Evolutionary conservation across 345 rosid species (phyloP).

Genomic region (Lagerstroemia speciosa): DNA sequence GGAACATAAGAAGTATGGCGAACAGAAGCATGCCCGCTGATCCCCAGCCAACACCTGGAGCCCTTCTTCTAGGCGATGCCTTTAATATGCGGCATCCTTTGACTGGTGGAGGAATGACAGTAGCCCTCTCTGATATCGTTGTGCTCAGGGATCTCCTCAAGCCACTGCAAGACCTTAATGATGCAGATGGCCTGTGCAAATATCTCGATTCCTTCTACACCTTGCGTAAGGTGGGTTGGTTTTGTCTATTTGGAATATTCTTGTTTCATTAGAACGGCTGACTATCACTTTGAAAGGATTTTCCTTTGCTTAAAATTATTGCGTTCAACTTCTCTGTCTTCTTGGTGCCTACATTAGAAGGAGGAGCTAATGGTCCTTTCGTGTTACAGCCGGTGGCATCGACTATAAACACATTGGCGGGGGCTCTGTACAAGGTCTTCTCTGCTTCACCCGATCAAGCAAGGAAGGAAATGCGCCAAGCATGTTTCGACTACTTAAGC

Average conservation of each 20-base stretch:
- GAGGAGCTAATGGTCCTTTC: neutral
- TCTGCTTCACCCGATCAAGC: slow-evolving; percentile 14
- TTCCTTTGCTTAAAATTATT: neutral
- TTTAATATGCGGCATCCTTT: slow-evolving; percentile 23
- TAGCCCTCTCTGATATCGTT: slow-evolving; percentile 16
- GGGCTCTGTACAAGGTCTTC: slow-evolving; percentile 20
- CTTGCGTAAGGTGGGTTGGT: slow-evolving; percentile 12
- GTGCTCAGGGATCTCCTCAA: slow-evolving; percentile 18
- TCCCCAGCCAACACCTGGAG: slow-evolving; percentile 14
- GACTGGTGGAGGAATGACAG: slow-evolving; percentile 22
- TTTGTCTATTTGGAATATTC: neutral
- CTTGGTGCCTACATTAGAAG: neutral
- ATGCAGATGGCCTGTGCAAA: slow-evolving; percentile 13
- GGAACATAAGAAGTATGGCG: slow-evolving; percentile 16
- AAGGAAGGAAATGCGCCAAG: no score
- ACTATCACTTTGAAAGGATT: no score
- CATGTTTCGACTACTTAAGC: slow-evolving; percentile 18
- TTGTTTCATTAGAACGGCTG: neutral
- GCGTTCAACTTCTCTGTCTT: neutral
- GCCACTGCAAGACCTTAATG: slow-evolving; percentile 10
- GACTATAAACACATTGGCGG: slow-evolving; percentile 18
- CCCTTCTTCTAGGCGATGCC: slow-evolving; percentile 15
- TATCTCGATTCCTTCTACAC: slow-evolving; percentile 17
- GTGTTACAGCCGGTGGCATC: slow-evolving; percentile 15
- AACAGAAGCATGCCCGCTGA: slow-evolving; percentile 22